Base-by-base conservation (phyloP, 2,329 filamentous ascomycete species). In the Pseudocercospora macadamiae region DNA sequence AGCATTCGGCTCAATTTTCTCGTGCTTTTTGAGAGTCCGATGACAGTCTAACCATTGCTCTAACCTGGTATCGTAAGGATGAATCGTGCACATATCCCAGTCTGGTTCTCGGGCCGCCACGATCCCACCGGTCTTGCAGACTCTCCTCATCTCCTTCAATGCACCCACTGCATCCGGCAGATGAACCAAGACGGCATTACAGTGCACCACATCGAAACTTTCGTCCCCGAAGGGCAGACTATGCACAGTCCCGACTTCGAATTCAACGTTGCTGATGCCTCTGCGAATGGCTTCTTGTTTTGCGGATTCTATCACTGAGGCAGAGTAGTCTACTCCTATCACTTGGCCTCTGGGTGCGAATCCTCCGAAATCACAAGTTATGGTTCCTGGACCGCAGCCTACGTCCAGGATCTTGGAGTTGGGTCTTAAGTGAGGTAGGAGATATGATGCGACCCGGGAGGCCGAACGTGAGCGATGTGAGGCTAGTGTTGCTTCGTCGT, bases 371-470 rank as follows among this genome's bases (percentile, higher is more conserved):
- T 47, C 42, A 26, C 42, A 47, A 21, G 42, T 47, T 47, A 47
- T 47, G 19, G 42, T 47, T 47, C 42, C 42, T 2, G 42, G 42
- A 23, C 42, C 42, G 21, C 42, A 47, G 19, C 42, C 42, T 21
- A 47, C 12, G 42, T 47, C 42, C 25, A 47, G 21, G n/a, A 47
- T 47, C 8, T 47, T 14, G n/a, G 42, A 47, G 42, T 47, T 26
- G 10, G 42, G 42, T 7, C 14, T 47, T 21, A 47, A n/a, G 19
- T 47, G 21, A 1, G 42, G 42, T 5, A 47, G 42, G 8, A 47
- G 42, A 19, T 47, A 47, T 16, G 42, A 47, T 18, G 42, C 42
- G 3, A 23, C n/a, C 14, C 25, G 19, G 10, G 42, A 21, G 19
- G 42, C 42, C 25, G 42, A 21, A 9, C 42, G 42, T 16, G 42